Evolutionary conservation across 1,284 basidiomycete species (phyloP).

Genomic region (Cystobasidium pallidum): DNA sequence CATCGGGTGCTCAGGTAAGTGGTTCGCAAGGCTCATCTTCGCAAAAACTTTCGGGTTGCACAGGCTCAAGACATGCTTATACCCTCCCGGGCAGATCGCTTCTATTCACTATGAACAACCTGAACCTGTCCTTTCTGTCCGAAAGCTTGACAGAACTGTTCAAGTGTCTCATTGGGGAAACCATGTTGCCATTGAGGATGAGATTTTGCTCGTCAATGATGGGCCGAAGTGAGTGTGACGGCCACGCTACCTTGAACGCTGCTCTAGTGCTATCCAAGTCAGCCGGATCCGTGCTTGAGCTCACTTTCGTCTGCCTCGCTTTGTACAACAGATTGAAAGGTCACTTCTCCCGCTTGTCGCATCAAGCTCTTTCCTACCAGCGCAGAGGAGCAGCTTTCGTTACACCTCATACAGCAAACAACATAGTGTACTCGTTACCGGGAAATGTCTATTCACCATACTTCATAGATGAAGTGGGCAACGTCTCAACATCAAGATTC

Average conservation of each 20-base stretch:
- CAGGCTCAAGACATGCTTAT: too few species aligned
- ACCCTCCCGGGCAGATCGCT: constrained; percentile 64
- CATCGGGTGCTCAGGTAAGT: constrained; percentile 15
- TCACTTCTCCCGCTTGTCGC: constrained; percentile 88
- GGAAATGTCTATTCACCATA: constrained; percentile 78
- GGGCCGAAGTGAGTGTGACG: constrained; percentile 72
- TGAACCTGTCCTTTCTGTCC: constrained; percentile 75
- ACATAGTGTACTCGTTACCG: constrained; percentile 75
- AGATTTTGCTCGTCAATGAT: constrained; percentile 79
- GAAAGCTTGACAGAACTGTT: constrained; percentile 71
- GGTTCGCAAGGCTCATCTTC: too few species aligned
- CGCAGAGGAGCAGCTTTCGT: constrained; percentile 58
- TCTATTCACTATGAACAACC: constrained; percentile 79
- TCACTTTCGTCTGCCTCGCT: not conserved
- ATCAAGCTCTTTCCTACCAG: constrained; percentile 74
- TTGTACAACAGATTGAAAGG: constrained; percentile 74
- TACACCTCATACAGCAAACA: constrained; percentile 71
- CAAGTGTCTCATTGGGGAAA: constrained; percentile 97
- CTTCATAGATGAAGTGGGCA: constrained; percentile 88
- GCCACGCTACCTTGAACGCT: too few species aligned
- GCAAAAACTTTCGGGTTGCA: too few species aligned
- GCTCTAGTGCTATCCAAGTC: too few species aligned
- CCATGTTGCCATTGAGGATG: constrained; percentile 90
- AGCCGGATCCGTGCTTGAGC: constrained; percentile 3
- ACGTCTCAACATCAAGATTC: constrained; percentile 92